phyloP scores from a whole-genome alignment of 352 stramenopile genomes.

The Aphanomyces invadans region DNA sequence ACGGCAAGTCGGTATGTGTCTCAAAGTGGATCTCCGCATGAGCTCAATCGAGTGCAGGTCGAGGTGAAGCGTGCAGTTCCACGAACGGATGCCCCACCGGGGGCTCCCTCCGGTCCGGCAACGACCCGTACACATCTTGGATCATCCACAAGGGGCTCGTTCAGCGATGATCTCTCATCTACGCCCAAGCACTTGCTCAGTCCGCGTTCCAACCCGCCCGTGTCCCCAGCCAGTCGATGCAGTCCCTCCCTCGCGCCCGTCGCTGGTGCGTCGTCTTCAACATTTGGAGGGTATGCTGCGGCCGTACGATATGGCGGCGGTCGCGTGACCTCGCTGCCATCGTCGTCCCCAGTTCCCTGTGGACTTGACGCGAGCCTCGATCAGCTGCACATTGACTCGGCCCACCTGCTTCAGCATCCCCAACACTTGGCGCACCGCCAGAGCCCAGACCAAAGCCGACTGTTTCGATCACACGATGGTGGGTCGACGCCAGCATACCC shows the following conservation, averaged over 20 bases:
- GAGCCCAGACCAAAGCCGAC: neutral
- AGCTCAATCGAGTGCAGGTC: constrained; percentile 29
- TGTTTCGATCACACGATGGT: neutral
- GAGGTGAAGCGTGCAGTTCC: constrained; percentile 83
- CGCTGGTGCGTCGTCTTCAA: constrained; percentile 31
- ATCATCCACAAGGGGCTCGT: constrained; percentile 65
- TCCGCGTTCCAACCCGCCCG: constrained; percentile 42
- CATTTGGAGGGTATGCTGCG: constrained; percentile 66
- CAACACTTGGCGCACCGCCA: too few species aligned
- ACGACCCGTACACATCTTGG: too few species aligned
- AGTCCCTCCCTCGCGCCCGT: constrained; percentile 30
- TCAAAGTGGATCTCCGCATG: neutral
- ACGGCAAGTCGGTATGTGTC: constrained; percentile 74
- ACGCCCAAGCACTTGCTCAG: constrained; percentile 33
- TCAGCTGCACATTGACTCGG: constrained; percentile 18
- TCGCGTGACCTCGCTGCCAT: constrained; percentile 23
- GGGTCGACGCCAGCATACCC: neutral
- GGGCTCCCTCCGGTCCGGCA: constrained; percentile 19
- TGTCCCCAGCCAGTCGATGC: constrained; percentile 33
- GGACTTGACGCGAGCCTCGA: constrained; percentile 15
- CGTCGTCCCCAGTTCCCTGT: neutral
- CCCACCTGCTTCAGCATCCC: neutral
- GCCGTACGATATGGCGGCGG: constrained; percentile 65
- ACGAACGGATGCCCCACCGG: constrained; percentile 69
- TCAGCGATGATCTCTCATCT: constrained; percentile 59